Evolutionary conservation across 2,329 filamentous ascomycete species (phyloP).

Genomic region (Fusarium euwallaceae): DNA sequence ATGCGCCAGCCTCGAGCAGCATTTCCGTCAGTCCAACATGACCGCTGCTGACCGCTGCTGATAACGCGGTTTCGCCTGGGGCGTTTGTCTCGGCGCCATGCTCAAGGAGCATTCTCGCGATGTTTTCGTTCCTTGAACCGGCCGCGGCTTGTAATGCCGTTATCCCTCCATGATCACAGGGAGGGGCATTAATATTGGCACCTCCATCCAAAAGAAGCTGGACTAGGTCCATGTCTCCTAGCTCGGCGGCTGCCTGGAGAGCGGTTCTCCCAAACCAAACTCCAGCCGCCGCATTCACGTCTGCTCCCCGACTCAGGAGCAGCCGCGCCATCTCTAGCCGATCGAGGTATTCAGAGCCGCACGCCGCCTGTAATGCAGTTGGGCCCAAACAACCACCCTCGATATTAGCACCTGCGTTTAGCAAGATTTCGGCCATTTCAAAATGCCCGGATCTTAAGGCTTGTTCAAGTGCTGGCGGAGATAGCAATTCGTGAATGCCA

Average conservation of each 20-base stretch:
- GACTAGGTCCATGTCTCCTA: neutral
- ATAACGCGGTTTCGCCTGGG: neutral
- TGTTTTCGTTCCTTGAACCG: neutral
- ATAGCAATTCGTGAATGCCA: rapidly evolving
- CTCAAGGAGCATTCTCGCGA: neutral
- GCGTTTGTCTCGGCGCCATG: neutral
- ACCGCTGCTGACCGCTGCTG: neutral
- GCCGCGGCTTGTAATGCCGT: neutral
- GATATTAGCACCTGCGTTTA: neutral
- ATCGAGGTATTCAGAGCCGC: neutral
- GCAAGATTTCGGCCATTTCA: neutral
- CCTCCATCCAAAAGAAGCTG: neutral
- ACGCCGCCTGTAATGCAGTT: neutral
- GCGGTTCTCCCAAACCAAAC: neutral
- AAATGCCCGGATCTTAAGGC: neutral
- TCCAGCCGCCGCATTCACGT: neutral
- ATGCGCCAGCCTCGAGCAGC: neutral
- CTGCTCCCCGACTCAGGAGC: neutral
- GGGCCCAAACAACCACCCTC: neutral
- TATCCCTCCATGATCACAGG: neutral
- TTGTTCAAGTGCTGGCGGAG: neutral
- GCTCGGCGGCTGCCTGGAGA: neutral
- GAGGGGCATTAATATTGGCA: neutral
- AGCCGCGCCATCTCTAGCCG: neutral
- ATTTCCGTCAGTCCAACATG: neutral